Percentiles rank a stretch among this genome's conserved stretches.
Conservation (phyloP, 345 rosid genomes). For the Aethionema arabicum region DNA sequence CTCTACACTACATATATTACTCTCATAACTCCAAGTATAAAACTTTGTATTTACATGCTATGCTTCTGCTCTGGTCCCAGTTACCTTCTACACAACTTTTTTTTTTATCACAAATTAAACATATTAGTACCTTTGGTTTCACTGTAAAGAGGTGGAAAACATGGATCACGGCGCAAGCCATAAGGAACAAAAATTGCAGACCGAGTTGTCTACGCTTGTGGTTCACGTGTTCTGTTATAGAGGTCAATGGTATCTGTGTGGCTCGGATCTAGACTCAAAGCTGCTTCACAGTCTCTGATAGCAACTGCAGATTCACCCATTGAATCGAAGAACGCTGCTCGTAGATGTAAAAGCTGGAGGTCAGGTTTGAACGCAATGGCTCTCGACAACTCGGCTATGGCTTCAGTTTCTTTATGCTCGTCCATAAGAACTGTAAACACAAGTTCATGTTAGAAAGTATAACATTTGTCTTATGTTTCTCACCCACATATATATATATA, state of each 20-base stretch:
- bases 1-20: too few relatives aligned
- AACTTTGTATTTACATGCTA: too few relatives aligned
- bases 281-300: slow-evolving; percentile 89
- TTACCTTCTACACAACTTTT: too few relatives aligned
- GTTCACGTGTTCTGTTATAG: slow-evolving; percentile 51
- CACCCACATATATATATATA: too few relatives aligned
- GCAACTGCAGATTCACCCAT: slow-evolving; percentile 59
- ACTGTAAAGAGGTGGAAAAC: too few relatives aligned
- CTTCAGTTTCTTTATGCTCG: slow-evolving; percentile 87
- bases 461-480: too few relatives aligned
- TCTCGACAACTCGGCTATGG: slow-evolving; percentile 76
- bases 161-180: too few relatives aligned
- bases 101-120: too few relatives aligned
- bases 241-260: slow-evolving; percentile 65
- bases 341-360: slow-evolving; percentile 85
- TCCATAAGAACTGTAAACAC: slow-evolving; percentile 85
- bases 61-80: too few relatives aligned
- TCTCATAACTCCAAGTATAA: too few relatives aligned
- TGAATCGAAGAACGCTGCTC: slow-evolving; percentile 91
- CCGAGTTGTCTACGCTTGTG: neutral
- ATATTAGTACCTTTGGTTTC: too few relatives aligned
- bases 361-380: slow-evolving; percentile 89
- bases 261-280: slow-evolving; percentile 77
- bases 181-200: too few relatives aligned
- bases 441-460: neutral